A percentile compares a stretch with the other conserved stretches of the same genome.
Evolutionary conservation across 306 rosid species (phyloP).

Genomic region (Geum urbanum): DNA sequence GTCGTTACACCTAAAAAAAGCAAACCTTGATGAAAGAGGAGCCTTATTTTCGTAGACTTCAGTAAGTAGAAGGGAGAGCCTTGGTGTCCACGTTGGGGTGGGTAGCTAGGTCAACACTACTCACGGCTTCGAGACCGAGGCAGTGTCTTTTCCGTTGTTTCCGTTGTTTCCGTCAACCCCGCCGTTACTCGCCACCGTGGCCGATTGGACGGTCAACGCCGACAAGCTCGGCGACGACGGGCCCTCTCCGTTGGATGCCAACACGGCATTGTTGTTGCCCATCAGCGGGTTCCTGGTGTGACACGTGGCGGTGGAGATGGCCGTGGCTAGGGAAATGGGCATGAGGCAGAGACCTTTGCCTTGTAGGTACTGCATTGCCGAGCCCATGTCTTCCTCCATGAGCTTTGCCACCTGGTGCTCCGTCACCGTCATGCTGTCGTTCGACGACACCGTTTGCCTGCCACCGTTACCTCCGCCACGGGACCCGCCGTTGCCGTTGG

Average conservation of each 20-base stretch:
- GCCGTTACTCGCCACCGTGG: constrained; percentile 42
- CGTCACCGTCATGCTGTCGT: constrained; percentile 69
- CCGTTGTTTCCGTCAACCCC: constrained; percentile 37
- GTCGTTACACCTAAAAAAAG: constrained; percentile 32
- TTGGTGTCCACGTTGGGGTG: constrained; percentile 18
- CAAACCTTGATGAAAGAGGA: constrained; percentile 11
- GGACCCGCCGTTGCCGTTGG: constrained; percentile 35
- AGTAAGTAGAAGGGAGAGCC: constrained; percentile 1
- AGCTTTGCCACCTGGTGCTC: constrained; percentile 95
- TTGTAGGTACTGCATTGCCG: constrained; percentile 96
- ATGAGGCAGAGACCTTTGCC: constrained; percentile 97
- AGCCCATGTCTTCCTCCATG: constrained; percentile 97
- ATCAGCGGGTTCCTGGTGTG: constrained; percentile 57
- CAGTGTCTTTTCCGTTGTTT: constrained; percentile 54
- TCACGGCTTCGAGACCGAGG: constrained; percentile 79
- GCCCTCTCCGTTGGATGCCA: constrained; percentile 56
- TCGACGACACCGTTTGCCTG: constrained; percentile 46
- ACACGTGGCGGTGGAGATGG: constrained; percentile 84
- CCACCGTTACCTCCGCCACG: too few species aligned
- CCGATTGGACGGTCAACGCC: constrained; percentile 68
- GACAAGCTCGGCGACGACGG: constrained; percentile 91
- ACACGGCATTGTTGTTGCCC: constrained; percentile 10
- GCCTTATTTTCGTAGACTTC: constrained; percentile 53
- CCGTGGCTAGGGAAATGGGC: constrained; percentile 95
- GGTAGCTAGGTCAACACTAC: not conserved